Evolutionary conservation across 2,329 filamentous ascomycete species (phyloP), one percentile per base, ranked within the genome.

Genomic region (Mariannaea sp.): DNA sequence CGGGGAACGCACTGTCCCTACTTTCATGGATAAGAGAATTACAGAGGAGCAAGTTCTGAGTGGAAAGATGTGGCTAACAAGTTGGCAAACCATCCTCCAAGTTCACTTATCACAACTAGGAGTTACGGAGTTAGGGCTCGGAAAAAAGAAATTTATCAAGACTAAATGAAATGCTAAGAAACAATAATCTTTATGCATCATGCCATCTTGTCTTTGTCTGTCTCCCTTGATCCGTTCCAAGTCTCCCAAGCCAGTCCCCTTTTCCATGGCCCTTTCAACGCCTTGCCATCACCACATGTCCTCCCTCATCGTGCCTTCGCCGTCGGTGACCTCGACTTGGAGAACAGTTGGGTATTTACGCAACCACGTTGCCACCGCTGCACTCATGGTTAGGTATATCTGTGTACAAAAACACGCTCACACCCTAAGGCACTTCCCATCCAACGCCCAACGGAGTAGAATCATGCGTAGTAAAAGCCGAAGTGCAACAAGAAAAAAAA

Each of bases 371-470:
- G 29, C 29, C 38, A 17, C 48, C 29, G 43, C 19, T 44, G 42
- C 44, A 38, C 50, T 45, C n/a, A 44, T 43, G 56, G 38, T 36
- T 49, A 50, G 43, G 32, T 46, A 52, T 39, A 39, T 35, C 40
- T 39, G 50, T 56, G 44, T 49, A 56, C 48, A 61, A 56, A 48
- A 52, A 41, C 53, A 52, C 33, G 39, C 54, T 50, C 51, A 43
- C 51, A 49, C 40, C 46, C 48, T 39, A 33, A 48, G 46, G 33
- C 27, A 27, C 44, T 53, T 60, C 24, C 61, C 60, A 59, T 60
- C 59, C 58, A 67, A 69, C 66, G 63, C 63, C 66, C 49, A 44
- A 32, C 47, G 22, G 27, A 54, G 42, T 7, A 51, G 55, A 45
- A 32, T 14, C 16, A 43, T 42, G 41, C 52, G 49, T 53, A 32